Base-by-base conservation (phyloP, 2,329 filamentous ascomycete species). In the Colletotrichum musicola region DNA sequence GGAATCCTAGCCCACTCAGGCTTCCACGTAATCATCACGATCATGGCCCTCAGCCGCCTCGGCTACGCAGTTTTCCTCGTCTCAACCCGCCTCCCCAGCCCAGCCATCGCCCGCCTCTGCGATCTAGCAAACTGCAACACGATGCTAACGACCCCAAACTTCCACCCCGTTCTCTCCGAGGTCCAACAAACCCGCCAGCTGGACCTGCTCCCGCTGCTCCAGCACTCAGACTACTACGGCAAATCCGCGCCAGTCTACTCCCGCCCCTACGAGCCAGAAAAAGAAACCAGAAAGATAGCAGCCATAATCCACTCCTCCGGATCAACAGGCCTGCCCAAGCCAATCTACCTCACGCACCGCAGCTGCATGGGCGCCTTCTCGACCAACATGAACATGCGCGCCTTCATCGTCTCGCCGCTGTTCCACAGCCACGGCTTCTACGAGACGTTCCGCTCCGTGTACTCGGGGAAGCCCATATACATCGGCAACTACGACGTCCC, bases 321-420 rank as follows among this genome's bases (percentile, higher is more conserved):
- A 6, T 88, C 85, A 0, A 90, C 89, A 0, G 88, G 88, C 0
- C 79, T 90, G 0, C 89, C 89, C 0, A 91, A 90, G 68, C 88
- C 89, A 0, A 89, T 91, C 51, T 87, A 82, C 68, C 84, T 88
- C 51, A 86, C 84, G 1, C 86, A 91, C 57, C 73, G 76, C 4
- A 81, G 83, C 14, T 83, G 81, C 9, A 75, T 89, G 16, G 79
- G 79, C 4, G 86, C 85, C 55, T 86, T 83, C 60, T 74, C 79
- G 10, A 70, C 71, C 0, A 74, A 75, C 9, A 78, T 78, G 67
- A 35, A 35, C 30, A 76, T 87, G 78, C 78, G 79, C n/a, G 81
- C 82, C 0, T 85, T 90, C 64, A 80, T 87, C 51, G 85, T 87
- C 1, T 77, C 88, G 1, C 88, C 89, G 0, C 76, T 90, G 2